Evolutionary conservation across 164 flowering plant species (phyloP), one percentile per base, ranked within the genome.

Genomic region (Vitis cinerea): DNA sequence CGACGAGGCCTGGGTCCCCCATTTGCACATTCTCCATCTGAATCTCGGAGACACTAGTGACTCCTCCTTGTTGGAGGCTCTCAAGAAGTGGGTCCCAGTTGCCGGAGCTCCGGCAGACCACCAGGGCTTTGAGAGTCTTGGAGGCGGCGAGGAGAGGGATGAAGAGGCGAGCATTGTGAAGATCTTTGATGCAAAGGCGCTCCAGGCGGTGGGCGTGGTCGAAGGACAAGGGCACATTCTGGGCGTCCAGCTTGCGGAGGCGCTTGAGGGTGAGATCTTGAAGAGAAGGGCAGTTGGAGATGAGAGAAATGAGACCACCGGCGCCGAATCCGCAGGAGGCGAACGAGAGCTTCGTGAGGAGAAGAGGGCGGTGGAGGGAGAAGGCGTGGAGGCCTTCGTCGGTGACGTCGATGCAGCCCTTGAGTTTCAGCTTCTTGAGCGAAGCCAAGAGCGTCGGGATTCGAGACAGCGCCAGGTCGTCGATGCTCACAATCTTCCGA

Each of bases 1-100:
- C 75, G 11, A 53, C 15, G 16, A 78, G 75, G 27, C 81, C 81
- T 2, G 50, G 8, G 47, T 78, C 78, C 2, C 74, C 64, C 15
- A 78, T 64, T 65, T 78, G 78, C 8, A 74, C 73, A 10, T 65
- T 74, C 60, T 78, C 81, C 65, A 78, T 49, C 56, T 78, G 81
- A 14, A 78, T 68, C 70, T 78, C 78, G 4, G 52, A 2, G 14
- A 75, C 59, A 14, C 60, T 17, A 30, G 69, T 65, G 29, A 15
- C 13, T 48, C 57, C 13, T 1, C 30, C 51, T 10, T 29, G 6
- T 4, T 10, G 53, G 30, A 64, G 17, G 13, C 47, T 55, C 16
- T 58, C 72, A 3, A 78, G 37, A 23, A 71, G 71, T 27, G 10
- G 61, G 50, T 78, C 81, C 81, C 78, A 78, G 30, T 62, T 47